A percentile compares a stretch with the other conserved stretches of the same genome.
These are phyloP conservation scores for Bacidia gigantensis DNA, from an alignment of 495 filamentous ascomycete species.

Conservation along the genomic window DNA sequence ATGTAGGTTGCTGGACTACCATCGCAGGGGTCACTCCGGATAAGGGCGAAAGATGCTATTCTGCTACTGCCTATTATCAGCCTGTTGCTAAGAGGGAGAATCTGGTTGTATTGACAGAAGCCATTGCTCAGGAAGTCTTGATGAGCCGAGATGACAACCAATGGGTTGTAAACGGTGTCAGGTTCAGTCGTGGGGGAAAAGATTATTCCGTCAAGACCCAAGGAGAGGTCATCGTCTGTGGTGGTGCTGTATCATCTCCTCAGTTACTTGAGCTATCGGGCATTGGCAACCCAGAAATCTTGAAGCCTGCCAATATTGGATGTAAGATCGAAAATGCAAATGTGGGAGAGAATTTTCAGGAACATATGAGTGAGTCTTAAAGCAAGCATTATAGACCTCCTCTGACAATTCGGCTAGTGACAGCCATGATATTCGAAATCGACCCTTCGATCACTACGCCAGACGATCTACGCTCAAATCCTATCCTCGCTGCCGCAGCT, in stretches of 20 bases:
- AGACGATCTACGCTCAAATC: constrained; percentile 29
- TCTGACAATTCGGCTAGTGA: constrained; percentile 21
- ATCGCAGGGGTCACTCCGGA: constrained; percentile 27
- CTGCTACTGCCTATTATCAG: constrained; percentile 33
- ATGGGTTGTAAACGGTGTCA: constrained; percentile 25
- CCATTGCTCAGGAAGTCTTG: constrained; percentile 29
- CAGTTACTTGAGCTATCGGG: constrained; percentile 43
- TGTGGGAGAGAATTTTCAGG: constrained; percentile 45
- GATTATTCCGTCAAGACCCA: constrained; percentile 19
- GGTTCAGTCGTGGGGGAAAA: constrained; percentile 20
- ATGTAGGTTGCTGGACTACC: constrained; percentile 33
- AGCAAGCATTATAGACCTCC: not conserved
- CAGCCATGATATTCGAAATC: constrained; percentile 34
- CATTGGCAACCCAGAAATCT: constrained; percentile 28
- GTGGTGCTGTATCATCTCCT: constrained; percentile 37
- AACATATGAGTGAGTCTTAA: constrained; percentile 32
- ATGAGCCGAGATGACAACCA: constrained; percentile 14
- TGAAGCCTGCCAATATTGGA: constrained; percentile 29
- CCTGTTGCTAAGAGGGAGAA: constrained; percentile 31
- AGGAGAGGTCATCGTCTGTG: constrained; percentile 39
- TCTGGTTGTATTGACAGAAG: constrained; percentile 32
- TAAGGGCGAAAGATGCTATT: constrained; percentile 35
- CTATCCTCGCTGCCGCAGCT: constrained; percentile 22
- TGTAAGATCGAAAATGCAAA: constrained; percentile 31
- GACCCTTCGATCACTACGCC: constrained; percentile 25